phyloP scores from a whole-genome alignment of 208 protist species.

The Balamuthia mandrillaris region DNA sequence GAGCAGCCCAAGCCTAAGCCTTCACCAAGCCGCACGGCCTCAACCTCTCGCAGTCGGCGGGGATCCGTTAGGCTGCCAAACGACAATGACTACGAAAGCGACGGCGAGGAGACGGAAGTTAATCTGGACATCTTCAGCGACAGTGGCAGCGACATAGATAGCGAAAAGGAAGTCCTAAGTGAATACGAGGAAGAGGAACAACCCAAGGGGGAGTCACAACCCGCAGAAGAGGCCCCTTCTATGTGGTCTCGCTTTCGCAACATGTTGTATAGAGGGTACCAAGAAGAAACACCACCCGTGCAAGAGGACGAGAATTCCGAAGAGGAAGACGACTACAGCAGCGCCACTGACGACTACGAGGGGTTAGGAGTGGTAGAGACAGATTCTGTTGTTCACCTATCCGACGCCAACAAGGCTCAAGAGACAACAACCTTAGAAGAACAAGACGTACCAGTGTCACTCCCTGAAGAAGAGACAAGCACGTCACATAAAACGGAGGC shows the following conservation, averaged over 20 bases:
- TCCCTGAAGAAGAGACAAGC: no score
- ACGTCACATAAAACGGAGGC: no score
- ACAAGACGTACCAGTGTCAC: neutral
- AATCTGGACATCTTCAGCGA: neutral
- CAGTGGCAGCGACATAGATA: no score
- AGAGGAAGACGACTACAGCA: neutral
- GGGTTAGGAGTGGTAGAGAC: no score
- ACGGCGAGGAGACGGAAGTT: neutral
- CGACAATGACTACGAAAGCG: neutral
- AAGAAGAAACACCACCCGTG: neutral
- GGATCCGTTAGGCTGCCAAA: neutral
- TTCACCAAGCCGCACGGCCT: neutral
- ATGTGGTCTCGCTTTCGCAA: conserved; percentile 6
- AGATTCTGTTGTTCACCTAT: no score
- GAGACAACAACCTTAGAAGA: neutral
- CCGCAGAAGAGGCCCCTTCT: neutral
- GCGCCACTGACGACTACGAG: neutral
- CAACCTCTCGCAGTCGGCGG: neutral
- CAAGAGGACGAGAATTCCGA: neutral
- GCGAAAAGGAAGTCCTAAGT: no score
- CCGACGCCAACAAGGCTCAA: no score
- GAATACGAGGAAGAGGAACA: no score
- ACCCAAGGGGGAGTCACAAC: no score
- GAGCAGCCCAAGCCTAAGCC: neutral
- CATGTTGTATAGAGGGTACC: neutral